phyloP scores from a whole-genome alignment of 139 green algal genomes.

The Tetradesmus obliquus region DNA sequence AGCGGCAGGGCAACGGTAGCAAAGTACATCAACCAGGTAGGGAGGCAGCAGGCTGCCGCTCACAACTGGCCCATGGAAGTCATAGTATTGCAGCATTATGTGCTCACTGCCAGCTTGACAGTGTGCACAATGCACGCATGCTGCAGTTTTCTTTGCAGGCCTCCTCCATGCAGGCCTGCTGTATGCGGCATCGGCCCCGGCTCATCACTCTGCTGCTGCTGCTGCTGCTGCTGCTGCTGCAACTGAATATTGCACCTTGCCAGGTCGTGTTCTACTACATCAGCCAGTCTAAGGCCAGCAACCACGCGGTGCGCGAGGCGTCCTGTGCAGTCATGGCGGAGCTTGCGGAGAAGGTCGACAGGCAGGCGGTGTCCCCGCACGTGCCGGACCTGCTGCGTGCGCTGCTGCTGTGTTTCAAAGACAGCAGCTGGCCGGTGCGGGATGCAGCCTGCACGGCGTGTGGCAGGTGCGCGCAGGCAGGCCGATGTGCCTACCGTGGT shows the following conservation, averaged over 20 bases:
- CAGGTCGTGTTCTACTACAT: constrained; percentile 85
- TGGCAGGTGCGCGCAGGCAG: constrained; percentile 53
- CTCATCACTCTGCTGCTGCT: background rate
- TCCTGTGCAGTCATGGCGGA: constrained; percentile 95
- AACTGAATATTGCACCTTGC: background rate
- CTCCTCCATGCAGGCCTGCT: too few species aligned
- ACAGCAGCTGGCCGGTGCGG: constrained; percentile 91
- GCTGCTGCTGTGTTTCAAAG: constrained; percentile 83
- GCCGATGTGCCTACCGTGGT: too few species aligned
- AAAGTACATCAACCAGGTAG: constrained; percentile 61
- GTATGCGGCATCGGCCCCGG: too few species aligned
- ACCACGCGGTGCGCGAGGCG: constrained; percentile 91
- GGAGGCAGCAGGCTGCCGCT: background rate
- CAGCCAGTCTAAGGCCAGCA: constrained; percentile 81
- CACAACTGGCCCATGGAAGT: background rate
- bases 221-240: background rate
- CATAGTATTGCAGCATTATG: background rate
- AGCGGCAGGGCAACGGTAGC: constrained; percentile 75
- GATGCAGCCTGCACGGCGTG: constrained; percentile 69
- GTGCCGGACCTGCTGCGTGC: constrained; percentile 74
- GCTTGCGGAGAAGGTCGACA: constrained; percentile 87
- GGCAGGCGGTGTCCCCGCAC: constrained; percentile 68
- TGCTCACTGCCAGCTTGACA: background rate
- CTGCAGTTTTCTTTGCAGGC: too few species aligned
- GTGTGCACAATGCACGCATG: too few species aligned